Conservation (phyloP, 1,139 yeast genomes). For the Debaryomyces udenii region DNA sequence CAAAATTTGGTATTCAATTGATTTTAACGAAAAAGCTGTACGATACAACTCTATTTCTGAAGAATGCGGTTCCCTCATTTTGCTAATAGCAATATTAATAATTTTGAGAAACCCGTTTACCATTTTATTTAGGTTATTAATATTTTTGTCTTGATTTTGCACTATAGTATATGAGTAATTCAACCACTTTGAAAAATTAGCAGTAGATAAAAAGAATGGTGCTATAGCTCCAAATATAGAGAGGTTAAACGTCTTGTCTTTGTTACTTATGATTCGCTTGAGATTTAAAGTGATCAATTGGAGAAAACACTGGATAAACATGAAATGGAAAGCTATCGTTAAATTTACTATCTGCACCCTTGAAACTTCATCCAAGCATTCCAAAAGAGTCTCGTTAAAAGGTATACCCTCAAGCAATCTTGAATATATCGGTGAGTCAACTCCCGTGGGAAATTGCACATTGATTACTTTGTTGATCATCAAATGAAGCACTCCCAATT, state of each 20-base stretch:
- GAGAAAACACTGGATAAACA: constrained; percentile 33
- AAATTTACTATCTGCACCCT: constrained; percentile 21
- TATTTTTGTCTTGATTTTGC: constrained; percentile 17
- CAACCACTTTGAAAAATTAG: constrained; percentile 32
- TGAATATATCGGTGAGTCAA: neutral
- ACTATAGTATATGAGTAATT: constrained; percentile 13
- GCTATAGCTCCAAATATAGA: constrained; percentile 20
- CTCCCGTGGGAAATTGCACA: constrained; percentile 8
- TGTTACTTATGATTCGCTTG: constrained; percentile 15
- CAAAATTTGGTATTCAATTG: constrained; percentile 7
- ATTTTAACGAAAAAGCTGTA: constrained; percentile 7
- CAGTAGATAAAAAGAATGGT: constrained; percentile 22
- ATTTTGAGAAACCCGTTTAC: constrained; percentile 29
- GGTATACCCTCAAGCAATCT: constrained; percentile 9
- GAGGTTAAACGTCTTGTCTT: constrained; percentile 15
- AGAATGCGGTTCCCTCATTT: constrained; percentile 2
- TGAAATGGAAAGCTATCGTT: constrained; percentile 36
- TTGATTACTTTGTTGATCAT: constrained; percentile 13
- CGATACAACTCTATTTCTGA: constrained; percentile 1
- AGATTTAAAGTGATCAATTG: constrained; percentile 28
- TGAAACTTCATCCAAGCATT: constrained; percentile 5
- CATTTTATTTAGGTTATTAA: constrained; percentile 26
- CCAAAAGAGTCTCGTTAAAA: constrained; percentile 9
- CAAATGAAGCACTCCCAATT: constrained; percentile 16
- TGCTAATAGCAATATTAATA: constrained; percentile 13